A percentile compares a stretch with the other conserved stretches of the same genome.
phyloP scores from a whole-genome alignment of 2,329 filamentous ascomycete genomes.

The Pseudohalonectria lignicola region DNA sequence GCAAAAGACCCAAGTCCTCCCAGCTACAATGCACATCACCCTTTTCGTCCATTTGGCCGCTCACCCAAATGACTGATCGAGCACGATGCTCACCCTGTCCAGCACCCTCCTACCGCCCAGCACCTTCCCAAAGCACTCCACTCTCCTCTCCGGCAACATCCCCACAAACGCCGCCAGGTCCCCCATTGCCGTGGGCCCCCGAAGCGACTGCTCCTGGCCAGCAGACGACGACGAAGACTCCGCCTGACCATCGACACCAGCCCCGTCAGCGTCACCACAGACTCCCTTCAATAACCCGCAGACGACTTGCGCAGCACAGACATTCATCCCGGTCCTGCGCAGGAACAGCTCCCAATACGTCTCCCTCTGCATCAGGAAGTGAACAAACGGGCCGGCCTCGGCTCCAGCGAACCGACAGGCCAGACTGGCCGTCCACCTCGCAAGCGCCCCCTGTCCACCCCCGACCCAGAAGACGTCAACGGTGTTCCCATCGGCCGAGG shows the following conservation, averaged over 20 bases:
- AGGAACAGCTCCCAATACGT: slow-evolving; percentile 59
- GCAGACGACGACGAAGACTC: not conserved
- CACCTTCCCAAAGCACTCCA: slow-evolving; percentile 34
- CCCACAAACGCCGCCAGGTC: slow-evolving; percentile 40
- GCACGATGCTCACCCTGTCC: slow-evolving; percentile 31
- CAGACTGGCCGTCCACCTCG: slow-evolving; percentile 41
- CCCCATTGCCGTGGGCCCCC: not conserved
- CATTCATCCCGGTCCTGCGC: slow-evolving; percentile 54
- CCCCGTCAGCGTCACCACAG: too few relatives aligned
- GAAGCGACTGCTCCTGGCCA: not conserved
- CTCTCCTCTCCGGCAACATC: slow-evolving; percentile 40
- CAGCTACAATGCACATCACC: too few relatives aligned
- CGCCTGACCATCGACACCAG: not conserved
- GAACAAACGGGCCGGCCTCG: slow-evolving; percentile 3
- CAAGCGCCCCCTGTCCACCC: slow-evolving; percentile 36
- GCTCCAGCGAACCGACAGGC: slow-evolving; percentile 33
- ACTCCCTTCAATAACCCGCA: slow-evolving; percentile 38
- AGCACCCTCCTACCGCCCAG: slow-evolving; percentile 45
- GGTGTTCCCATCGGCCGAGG: slow-evolving; percentile 4
- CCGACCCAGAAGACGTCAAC: slow-evolving; percentile 34
- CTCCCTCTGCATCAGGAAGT: slow-evolving; percentile 40
- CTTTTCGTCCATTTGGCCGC: too few relatives aligned
- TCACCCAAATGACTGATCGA: too few relatives aligned
- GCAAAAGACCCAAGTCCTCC: too few relatives aligned
- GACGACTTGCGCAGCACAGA: slow-evolving; percentile 58